Evolutionary conservation across 352 stramenopile genomes (phyloP).

Genomic region (Phytophthora vignae): DNA sequence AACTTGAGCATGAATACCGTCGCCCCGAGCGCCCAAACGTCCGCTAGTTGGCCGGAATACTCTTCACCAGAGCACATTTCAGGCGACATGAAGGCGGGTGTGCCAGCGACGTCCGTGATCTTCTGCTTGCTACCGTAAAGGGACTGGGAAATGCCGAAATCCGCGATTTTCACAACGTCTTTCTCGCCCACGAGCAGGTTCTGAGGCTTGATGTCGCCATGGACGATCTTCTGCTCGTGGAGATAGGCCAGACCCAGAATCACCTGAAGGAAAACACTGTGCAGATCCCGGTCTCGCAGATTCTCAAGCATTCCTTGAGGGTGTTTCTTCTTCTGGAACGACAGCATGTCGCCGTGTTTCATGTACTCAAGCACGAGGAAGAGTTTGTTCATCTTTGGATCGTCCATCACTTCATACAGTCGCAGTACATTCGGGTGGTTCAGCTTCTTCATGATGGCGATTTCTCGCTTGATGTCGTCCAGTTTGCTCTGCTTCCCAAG

Average conservation of each 20-base stretch:
- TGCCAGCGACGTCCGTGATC: constrained; percentile 84
- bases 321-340: constrained; percentile 80
- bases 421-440: constrained; percentile 95
- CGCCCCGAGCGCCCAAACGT: constrained; percentile 92
- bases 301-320: constrained; percentile 44
- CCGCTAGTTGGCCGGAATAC: constrained; percentile 87
- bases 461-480: constrained; percentile 93
- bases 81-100: constrained; percentile 93
- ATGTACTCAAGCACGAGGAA: constrained; percentile 99
- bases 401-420: constrained; percentile 97
- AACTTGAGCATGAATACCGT: constrained; percentile 92
- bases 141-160: constrained; percentile 92
- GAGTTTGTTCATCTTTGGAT: constrained; percentile 93
- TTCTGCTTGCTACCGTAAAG: constrained; percentile 85
- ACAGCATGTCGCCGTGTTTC: constrained; percentile 78
- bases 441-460: constrained; percentile 98
- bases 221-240: constrained; percentile 87
- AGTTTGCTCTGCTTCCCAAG: constrained; percentile 82
- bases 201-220: constrained; percentile 90
- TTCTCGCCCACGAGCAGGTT: constrained; percentile 90
- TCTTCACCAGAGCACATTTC: constrained; percentile 92
- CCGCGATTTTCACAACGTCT: constrained; percentile 92
- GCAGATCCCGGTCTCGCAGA: constrained; percentile 72
- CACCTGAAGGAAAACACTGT: constrained; percentile 79
- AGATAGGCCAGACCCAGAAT: constrained; percentile 91